Conservation (phyloP, 2,329 filamentous ascomycete genomes). For the Xylariaceae sp. region DNA sequence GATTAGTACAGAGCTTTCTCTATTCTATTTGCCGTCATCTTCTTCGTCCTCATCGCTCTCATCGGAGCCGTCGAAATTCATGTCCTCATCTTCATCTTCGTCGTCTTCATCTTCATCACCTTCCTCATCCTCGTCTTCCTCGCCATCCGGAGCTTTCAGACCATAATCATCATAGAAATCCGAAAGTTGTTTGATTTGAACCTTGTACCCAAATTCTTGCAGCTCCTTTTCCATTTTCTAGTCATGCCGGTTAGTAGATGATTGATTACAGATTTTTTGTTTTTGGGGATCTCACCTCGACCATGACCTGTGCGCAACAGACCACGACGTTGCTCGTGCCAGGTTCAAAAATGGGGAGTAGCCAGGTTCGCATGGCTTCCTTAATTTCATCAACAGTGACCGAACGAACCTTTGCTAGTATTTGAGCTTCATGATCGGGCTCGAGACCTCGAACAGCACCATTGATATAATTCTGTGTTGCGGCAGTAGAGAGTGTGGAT, state of each 20-base stretch:
- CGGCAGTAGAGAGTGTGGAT: conserved; percentile 76
- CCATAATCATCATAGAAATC: conserved; percentile 91
- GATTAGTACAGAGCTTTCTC: too few species aligned
- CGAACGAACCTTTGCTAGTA: conserved; percentile 71
- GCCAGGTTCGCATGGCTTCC: conserved; percentile 65
- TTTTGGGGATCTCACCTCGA: conserved; percentile 60
- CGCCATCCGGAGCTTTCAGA: conserved; percentile 58
- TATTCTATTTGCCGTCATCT: too few species aligned
- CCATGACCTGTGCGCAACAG: conserved; percentile 81
- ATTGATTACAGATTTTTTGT: not conserved
- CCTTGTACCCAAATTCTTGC: conserved; percentile 71
- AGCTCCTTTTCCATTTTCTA: conserved; percentile 75
- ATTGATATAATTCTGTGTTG: conserved; percentile 76
- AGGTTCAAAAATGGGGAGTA: conserved; percentile 77
- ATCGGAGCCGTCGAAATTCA: conserved; percentile 17
- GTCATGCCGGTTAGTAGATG: conserved; percentile 15
- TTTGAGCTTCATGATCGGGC: conserved; percentile 71
- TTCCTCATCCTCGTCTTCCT: conserved; percentile 37
- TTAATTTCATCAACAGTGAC: conserved; percentile 76
- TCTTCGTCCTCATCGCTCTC: conserved; percentile 20
- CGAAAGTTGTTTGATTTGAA: conserved; percentile 67
- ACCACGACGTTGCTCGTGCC: conserved; percentile 80
- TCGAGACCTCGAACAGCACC: conserved; percentile 74
- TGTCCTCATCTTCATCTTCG: conserved; percentile 5
- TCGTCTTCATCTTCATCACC: conserved; percentile 16